Evolutionary conservation across 2,329 filamentous ascomycete genomes (phyloP), one percentile per base, ranked within the genome.

Genomic region (Thermomyces lanuginosus): DNA sequence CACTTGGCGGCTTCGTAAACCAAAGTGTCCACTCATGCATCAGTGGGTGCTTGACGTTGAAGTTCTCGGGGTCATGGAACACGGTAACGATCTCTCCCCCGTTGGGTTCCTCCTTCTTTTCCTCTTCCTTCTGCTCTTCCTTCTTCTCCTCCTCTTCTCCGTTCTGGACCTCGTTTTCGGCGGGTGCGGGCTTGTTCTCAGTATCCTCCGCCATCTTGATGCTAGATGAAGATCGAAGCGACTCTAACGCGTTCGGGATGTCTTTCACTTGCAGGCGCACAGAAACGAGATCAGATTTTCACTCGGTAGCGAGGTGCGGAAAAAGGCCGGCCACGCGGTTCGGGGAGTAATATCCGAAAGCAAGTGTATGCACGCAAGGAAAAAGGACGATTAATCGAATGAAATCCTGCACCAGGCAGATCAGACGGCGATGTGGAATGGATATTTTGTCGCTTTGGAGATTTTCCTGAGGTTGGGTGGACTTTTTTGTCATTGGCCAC

Each of bases 21-120:
- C 91, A 98, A 30, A 98, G 66, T 33, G 89, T 95, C 89, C 89
- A 98, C 53, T 80, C 78, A 66, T 93, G 79, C 69, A 92, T 84
- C 35, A 98, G 69, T 40, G 84, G 86, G 56, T 98, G 89, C 69
- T 95, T 98, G 58, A 98, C 89, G 46, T 92, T 98, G 71, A 98
- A 98, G 67, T 98, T 93, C 41, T 93, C 79, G 44, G 89, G 78
- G 61, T 95, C 83, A 54, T 98, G 84, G 64, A 98, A 98, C 43
- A 98, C 86, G 24, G 89, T 98, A 45, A 92, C 67, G 27, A 78
- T 64, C 50, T 84, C 75, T 38, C 58, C 56, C 36, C 42, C 43
- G 16, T 43, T 39, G 20, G 39, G 10, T 5, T 24, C 21, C 8
- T 24, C 25, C 21, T 29, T 10, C 12, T 24, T 22, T 30, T 14